phyloP scores from a whole-genome alignment of 306 rosid genomes.

The Gastrolobium villosum region DNA sequence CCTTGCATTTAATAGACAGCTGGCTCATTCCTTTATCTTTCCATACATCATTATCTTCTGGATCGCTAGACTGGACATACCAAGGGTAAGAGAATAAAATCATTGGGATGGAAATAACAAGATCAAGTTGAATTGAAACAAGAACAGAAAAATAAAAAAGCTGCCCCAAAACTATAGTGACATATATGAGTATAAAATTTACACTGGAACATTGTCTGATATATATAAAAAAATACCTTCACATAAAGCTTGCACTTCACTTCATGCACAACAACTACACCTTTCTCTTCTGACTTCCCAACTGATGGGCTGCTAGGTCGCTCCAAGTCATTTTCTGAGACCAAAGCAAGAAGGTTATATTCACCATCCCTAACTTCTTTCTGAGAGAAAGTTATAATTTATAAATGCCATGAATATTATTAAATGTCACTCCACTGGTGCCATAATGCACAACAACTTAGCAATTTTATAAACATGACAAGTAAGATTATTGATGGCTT shows the following conservation, averaged over 20 bases:
- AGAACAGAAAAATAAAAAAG: conserved; percentile 25
- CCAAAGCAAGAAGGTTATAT: conserved; percentile 44
- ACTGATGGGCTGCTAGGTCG: conserved; percentile 97
- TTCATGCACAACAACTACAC: conserved; percentile 88
- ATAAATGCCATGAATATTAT: conserved; percentile 38
- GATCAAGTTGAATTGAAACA: conserved; percentile 30
- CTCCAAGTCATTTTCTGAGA: conserved; percentile 77
- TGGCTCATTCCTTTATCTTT: conserved; percentile 94
- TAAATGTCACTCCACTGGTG: not conserved
- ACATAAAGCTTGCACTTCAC: conserved; percentile 95
- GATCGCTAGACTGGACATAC: conserved; percentile 81
- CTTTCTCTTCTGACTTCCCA: conserved; percentile 89
- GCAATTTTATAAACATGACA: conserved; percentile 22
- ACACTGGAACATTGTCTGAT: not conserved
- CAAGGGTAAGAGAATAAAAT: conserved; percentile 32
- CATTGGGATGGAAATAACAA: conserved; percentile 24
- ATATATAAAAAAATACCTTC: conserved; percentile 65
- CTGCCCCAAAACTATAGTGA: conserved; percentile 2
- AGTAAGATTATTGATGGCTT: conserved; percentile 18
- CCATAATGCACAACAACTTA: conserved; percentile 1
- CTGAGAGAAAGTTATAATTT: conserved; percentile 36
- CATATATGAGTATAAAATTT: conserved; percentile 20
- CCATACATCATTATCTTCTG: conserved; percentile 85
- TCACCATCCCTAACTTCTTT: conserved; percentile 12
- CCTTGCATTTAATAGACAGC: conserved; percentile 93